Base-by-base conservation (phyloP, 2,329 filamentous ascomycete genomes). In the Cercospora berteroae region DNA sequence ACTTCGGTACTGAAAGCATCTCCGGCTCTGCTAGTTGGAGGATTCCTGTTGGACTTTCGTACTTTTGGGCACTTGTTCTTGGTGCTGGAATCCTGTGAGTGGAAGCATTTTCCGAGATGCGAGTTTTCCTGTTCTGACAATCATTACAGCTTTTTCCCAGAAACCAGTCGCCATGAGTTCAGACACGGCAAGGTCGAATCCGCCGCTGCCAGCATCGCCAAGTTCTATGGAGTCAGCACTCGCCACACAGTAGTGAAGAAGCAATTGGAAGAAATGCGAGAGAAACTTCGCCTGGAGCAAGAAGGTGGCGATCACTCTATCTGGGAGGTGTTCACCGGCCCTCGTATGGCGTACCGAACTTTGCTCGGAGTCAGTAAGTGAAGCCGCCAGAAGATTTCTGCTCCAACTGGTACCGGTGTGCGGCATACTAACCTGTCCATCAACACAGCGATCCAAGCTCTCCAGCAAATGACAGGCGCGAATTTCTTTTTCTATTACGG, bases 391-490 rank as follows among this genome's bases (percentile, higher is more conserved):
- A 3, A 1, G 1, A 27, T 52, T 4, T 7, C 48, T 27, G 36
- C 4, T 8, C 13, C 3, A 13, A n/a, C 16, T 8, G 6, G 36
- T 8, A n/a, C n/a, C 36, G 13, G 6, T 8, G n/a, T 39, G 2
- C 5, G 36, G n/a, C 36, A 39, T 52, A 23, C 48, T 52, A 2
- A 52, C 23, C 2, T 7, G 5, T 1, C 9, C 3, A 1, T 12
- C 23, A 52, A 52, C 25, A 27, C 48, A 52, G 48, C 73, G 18
- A 74, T 83, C 4, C 81, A 84, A 77, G 84, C 86, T 56, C 84
- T 88, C 4, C 88, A 90, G 76, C 88, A 90, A 74, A 81, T 90
- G 4, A 90, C 87, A 0, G 88, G 88, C 25, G 87, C 85, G 68
- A 89, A 89, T 79, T 89, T 87, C 78, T 89, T 88, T 80, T 84